Percentiles rank a stretch among this genome's conserved stretches.
phyloP scores from a whole-genome alignment of 2,329 filamentous ascomycete species.

The Amylocarpus encephaloides region DNA sequence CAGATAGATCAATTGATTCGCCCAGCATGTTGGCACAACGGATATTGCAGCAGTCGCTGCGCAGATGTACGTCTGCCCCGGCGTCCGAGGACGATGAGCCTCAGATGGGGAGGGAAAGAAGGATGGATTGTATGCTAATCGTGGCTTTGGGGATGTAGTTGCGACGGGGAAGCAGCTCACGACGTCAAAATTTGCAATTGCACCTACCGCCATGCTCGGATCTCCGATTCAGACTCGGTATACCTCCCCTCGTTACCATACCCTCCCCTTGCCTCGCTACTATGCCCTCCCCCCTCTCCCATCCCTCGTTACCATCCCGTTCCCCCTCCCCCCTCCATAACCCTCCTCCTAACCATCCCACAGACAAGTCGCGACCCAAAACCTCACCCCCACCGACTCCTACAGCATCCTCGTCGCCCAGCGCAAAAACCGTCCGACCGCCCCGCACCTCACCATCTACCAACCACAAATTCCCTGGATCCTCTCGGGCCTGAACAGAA shows the following conservation, averaged over 20 bases:
- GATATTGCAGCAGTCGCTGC: constrained; percentile 38
- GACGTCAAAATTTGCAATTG: constrained; percentile 1
- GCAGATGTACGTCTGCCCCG: constrained; percentile 32
- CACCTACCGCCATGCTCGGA: constrained; percentile 34
- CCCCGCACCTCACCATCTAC: constrained; percentile 68
- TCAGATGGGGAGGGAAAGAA: neutral
- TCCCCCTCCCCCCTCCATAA: neutral
- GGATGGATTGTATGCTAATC: neutral
- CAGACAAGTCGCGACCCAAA: constrained; percentile 43
- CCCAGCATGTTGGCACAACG: constrained; percentile 40
- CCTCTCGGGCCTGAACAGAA: constrained; percentile 52
- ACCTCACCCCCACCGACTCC: constrained; percentile 38
- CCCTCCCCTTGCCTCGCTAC: neutral
- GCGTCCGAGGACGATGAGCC: neutral
- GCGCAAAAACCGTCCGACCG: constrained; percentile 59
- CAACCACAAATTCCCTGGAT: constrained; percentile 65
- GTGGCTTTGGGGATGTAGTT: too few relatives aligned
- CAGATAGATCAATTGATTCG: constrained; percentile 5
- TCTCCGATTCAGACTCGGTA: constrained; percentile 44
- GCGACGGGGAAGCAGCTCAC: neutral
- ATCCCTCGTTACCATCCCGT: neutral
- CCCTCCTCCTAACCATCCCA: constrained; percentile 6
- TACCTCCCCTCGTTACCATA: constrained; percentile 10
- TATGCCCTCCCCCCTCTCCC: neutral
- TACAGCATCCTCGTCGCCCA: constrained; percentile 59